Evolutionary conservation across 176 grass and related monocot genomes (phyloP).

Genomic region (Areca catechu): DNA sequence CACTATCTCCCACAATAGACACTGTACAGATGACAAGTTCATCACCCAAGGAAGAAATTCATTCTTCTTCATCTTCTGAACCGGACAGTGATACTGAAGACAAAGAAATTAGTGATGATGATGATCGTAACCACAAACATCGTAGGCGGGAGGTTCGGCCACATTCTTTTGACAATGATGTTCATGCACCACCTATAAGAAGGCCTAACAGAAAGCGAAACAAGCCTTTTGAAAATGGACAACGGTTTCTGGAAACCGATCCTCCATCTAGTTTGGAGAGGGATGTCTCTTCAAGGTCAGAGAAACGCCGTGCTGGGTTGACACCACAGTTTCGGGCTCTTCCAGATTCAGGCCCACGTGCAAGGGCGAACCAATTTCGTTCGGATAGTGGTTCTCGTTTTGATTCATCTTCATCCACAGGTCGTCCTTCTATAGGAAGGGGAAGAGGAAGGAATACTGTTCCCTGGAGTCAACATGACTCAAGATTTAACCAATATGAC

Average conservation of each 20-base stretch:
- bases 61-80: constrained; percentile 56
- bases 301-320: constrained; percentile 40
- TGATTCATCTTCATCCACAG: constrained; percentile 32
- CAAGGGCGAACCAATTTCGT: constrained; percentile 42
- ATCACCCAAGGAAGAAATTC: constrained; percentile 56
- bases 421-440: constrained; percentile 39
- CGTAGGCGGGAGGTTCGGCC: constrained; percentile 54
- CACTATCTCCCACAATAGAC: not conserved
- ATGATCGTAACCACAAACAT: constrained; percentile 98
- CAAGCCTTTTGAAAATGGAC: constrained; percentile 34
- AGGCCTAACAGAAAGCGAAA: constrained; percentile 39
- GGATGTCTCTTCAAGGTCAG: constrained; percentile 41
- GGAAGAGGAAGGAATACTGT: constrained; percentile 71
- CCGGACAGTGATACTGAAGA: constrained; percentile 53
- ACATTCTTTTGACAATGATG: constrained; percentile 42
- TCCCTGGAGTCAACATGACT: constrained; percentile 49
- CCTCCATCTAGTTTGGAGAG: constrained; percentile 37
- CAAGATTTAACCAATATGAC: constrained; percentile 64
- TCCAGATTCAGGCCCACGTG: not conserved
- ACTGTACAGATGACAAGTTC: constrained; percentile 9
- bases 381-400: constrained; percentile 12
- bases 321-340: constrained; percentile 24
- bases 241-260: constrained; percentile 26
- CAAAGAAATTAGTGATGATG: constrained; percentile 58
- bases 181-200: constrained; percentile 36